Conservation (phyloP, 495 filamentous ascomycete species). For the Tuber brumale region DNA sequence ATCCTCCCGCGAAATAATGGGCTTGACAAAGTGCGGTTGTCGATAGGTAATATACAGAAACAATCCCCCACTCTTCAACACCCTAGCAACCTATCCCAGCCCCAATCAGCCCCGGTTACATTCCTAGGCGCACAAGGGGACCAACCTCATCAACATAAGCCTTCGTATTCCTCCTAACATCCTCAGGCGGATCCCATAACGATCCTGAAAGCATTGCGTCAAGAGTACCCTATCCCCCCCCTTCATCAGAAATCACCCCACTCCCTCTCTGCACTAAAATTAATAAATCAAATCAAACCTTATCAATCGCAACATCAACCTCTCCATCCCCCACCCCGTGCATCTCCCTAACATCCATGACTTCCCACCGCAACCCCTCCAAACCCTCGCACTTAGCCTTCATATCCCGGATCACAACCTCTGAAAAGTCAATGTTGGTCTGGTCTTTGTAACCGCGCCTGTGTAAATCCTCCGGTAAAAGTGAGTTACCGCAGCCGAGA, state of each 20-base stretch:
- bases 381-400: constrained; percentile 41
- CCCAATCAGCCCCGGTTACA: constrained; percentile 23
- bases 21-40: constrained; percentile 57
- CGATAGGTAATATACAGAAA: constrained; percentile 56
- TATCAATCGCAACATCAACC: constrained; percentile 57
- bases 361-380: constrained; percentile 44
- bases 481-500: constrained; percentile 56
- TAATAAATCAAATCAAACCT: constrained; percentile 38
- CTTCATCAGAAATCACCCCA: constrained; percentile 1
- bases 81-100: constrained; percentile 47
- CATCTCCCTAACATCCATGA: constrained; percentile 53
- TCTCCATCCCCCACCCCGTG: constrained; percentile 38
- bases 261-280: not conserved
- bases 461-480: constrained; percentile 50
- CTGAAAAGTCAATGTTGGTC: constrained; percentile 54
- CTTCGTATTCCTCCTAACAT: constrained; percentile 50
- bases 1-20: constrained; percentile 47
- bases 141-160: constrained; percentile 52
- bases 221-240: constrained; percentile 44
- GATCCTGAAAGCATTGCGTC: constrained; percentile 58
- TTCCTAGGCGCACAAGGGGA: not conserved
- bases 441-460: constrained; percentile 51
- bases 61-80: constrained; percentile 50
- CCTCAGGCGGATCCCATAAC: constrained; percentile 52
- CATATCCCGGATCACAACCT: constrained; percentile 51